Evolutionary conservation across 305 asterid species (phyloP).

Genomic region (Fraxinus nigra): DNA sequence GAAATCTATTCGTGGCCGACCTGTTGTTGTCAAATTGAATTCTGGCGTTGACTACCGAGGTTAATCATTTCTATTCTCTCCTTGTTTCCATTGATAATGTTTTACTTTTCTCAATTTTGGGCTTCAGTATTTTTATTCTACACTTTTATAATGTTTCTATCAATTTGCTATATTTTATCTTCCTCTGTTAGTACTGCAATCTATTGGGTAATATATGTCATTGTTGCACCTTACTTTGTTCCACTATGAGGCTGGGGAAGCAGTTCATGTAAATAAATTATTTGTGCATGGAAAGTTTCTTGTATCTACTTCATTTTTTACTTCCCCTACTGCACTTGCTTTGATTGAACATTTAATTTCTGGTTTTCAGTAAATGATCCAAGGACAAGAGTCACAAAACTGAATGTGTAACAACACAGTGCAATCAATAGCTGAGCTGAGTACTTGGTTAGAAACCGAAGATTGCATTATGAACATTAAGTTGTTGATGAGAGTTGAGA

Average conservation of each 20-base stretch:
- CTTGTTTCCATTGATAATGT: background rate
- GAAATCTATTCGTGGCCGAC: constrained; percentile 92
- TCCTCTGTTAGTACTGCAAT: background rate
- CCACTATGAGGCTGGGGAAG: background rate
- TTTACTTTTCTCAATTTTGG: background rate
- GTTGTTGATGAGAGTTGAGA: background rate
- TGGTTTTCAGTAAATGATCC: background rate
- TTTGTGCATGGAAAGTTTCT: background rate
- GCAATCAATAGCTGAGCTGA: background rate
- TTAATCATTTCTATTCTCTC: constrained; percentile 15
- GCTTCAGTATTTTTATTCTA: background rate
- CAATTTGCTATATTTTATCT: background rate
- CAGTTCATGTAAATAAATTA: background rate
- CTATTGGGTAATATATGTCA: background rate
- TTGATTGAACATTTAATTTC: background rate
- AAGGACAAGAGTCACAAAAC: background rate
- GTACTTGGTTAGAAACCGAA: background rate
- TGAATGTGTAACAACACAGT: background rate
- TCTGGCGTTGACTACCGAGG: constrained; percentile 96
- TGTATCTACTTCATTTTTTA: background rate
- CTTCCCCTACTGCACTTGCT: background rate
- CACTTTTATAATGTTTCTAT: background rate
- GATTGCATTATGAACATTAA: background rate
- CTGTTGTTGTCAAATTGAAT: constrained; percentile 90
- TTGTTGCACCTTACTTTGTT: background rate